Percentiles rank a stretch among this genome's conserved stretches.
Evolutionary conservation across 768 basidiomycete genomes (phyloP).

Genomic region (Leucogyrophana mollusca): DNA sequence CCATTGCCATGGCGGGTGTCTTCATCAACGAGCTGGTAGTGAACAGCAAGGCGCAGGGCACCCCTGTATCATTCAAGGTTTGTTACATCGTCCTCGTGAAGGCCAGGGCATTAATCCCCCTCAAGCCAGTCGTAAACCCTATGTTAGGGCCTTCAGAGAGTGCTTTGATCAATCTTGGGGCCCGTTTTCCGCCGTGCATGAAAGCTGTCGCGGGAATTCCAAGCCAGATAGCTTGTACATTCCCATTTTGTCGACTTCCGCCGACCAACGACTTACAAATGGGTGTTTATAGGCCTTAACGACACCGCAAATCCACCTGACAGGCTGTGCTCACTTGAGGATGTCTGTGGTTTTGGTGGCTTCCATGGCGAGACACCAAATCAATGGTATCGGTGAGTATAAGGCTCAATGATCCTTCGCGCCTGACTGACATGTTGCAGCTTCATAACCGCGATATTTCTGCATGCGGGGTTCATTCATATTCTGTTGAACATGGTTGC

Average conservation of each 20-base stretch:
- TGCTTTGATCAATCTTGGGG: conserved; percentile 83
- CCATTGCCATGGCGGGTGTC: conserved; percentile 65
- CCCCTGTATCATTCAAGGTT: conserved; percentile 83
- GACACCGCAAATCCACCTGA: conserved; percentile 80
- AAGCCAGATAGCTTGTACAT: conserved; percentile 55
- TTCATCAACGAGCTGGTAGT: conserved; percentile 85
- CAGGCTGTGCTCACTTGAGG: conserved; percentile 68
- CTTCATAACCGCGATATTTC: conserved; percentile 85
- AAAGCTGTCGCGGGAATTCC: conserved; percentile 60
- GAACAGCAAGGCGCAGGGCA: conserved; percentile 75
- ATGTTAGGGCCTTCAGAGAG: conserved; percentile 90
- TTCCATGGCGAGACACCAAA: conserved; percentile 44
- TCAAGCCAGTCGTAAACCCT: conserved; percentile 75
- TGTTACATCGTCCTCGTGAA: conserved; percentile 10
- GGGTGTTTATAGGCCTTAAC: conserved; percentile 65
- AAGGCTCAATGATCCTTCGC: conserved; percentile 42
- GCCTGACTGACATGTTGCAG: conserved; percentile 38
- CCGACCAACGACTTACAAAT: not conserved
- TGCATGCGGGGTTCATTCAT: conserved; percentile 97
- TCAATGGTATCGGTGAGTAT: conserved; percentile 52
- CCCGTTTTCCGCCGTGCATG: conserved; percentile 94
- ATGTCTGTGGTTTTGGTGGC: conserved; percentile 89
- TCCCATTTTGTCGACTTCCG: conserved; percentile 8
- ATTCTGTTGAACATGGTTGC: conserved; percentile 87
- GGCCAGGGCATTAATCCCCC: conserved; percentile 7